phyloP scores from a whole-genome alignment of 495 filamentous ascomycete species.

The Tetracladium marchalianum region DNA sequence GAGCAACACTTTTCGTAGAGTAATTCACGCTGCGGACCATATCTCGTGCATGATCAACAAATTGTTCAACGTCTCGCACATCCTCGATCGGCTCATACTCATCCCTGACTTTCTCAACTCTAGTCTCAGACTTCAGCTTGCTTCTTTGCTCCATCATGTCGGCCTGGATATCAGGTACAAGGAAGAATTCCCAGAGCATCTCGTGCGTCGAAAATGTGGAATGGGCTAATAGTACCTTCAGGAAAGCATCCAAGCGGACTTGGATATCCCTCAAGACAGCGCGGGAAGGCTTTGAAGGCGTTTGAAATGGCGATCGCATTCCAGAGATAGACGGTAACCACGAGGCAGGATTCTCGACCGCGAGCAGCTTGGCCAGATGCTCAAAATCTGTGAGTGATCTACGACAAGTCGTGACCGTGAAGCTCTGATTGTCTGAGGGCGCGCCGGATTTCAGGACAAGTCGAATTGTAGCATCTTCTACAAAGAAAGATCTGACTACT shows the following conservation, averaged over 20 bases:
- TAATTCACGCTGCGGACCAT: slow-evolving; percentile 75
- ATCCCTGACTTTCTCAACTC: slow-evolving; percentile 75
- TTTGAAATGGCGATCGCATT: slow-evolving; percentile 79
- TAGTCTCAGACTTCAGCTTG: slow-evolving; percentile 70
- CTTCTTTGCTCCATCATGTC: slow-evolving; percentile 85
- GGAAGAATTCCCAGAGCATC: slow-evolving; percentile 98
- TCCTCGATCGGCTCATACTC: slow-evolving; percentile 81
- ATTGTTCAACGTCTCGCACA: slow-evolving; percentile 85
- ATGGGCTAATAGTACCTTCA: slow-evolving; percentile 77
- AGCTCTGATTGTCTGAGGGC: slow-evolving; percentile 51
- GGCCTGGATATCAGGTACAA: slow-evolving; percentile 87
- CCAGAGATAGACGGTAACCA: slow-evolving; percentile 79
- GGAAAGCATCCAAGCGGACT: slow-evolving; percentile 72
- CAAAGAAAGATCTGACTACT: slow-evolving; percentile 93
- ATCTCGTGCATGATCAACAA: slow-evolving; percentile 79
- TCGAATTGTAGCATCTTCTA: slow-evolving; percentile 90
- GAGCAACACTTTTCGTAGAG: slow-evolving; percentile 69
- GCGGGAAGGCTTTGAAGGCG: slow-evolving; percentile 83
- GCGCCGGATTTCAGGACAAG: slow-evolving; percentile 92
- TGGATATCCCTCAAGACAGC: slow-evolving; percentile 83
- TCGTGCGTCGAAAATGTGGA: slow-evolving; percentile 95
- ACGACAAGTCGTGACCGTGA: slow-evolving; percentile 88
- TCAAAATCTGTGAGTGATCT: slow-evolving; percentile 89
- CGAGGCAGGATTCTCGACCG: slow-evolving; percentile 86
- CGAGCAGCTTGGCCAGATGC: slow-evolving; percentile 76